phyloP scores from a whole-genome alignment of 768 basidiomycete genomes.

The Imleria badia region DNA sequence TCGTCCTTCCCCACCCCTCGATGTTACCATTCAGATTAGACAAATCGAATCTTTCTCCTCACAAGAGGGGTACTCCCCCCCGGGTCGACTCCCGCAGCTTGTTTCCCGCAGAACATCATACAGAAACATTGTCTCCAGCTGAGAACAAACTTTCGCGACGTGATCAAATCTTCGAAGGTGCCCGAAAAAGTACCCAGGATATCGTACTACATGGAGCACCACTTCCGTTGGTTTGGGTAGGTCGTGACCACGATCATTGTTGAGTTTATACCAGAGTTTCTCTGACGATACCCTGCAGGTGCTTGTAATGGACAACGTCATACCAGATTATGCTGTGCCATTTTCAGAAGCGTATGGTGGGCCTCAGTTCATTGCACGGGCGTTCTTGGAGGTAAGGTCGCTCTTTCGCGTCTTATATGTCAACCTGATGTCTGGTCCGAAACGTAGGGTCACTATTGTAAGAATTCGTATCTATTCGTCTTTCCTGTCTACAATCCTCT shows the following conservation, averaged over 20 bases:
- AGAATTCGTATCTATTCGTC: not conserved
- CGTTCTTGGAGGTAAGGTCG: slow-evolving; percentile 22
- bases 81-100: slow-evolving; percentile 23
- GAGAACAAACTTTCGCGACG: not conserved
- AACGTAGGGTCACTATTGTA: slow-evolving; percentile 27
- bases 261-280: too few relatives aligned
- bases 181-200: slow-evolving; percentile 10
- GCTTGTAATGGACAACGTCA: slow-evolving; percentile 26
- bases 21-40: slow-evolving; percentile 17
- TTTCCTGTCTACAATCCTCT: not conserved
- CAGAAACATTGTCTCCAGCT: not conserved
- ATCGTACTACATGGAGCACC: slow-evolving; percentile 21
- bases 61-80: slow-evolving; percentile 15
- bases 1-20: slow-evolving; percentile 5
- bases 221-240: slow-evolving; percentile 29
- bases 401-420: not conserved
- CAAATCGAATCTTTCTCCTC: slow-evolving; percentile 13
- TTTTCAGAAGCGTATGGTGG: slow-evolving; percentile 27
- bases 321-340: slow-evolving; percentile 30
- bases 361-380: slow-evolving; percentile 28
- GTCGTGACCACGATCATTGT: not conserved
- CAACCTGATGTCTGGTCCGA: not conserved
- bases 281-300: slow-evolving; percentile 12
- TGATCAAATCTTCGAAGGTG: slow-evolving; percentile 1
- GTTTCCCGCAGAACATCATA: slow-evolving; percentile 10